Base-by-base conservation (phyloP, 1,284 basidiomycete species). In the Xerocomus nothofagi region DNA sequence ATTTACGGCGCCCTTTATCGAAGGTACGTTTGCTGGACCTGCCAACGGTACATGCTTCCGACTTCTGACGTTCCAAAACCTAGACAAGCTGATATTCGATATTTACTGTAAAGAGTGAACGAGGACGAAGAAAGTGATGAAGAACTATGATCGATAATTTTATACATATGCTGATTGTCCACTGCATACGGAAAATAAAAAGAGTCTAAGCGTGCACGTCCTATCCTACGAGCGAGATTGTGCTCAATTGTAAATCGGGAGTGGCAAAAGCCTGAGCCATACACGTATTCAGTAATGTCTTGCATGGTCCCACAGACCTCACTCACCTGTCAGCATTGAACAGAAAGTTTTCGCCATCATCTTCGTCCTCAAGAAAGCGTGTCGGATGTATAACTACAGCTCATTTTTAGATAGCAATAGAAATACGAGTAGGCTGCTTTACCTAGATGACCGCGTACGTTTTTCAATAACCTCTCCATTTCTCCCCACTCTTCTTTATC, bases 391-490 rank as follows among this genome's bases (percentile, higher is more conserved):
- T 51, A 18, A 95, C 93, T 91, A 54, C 42, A 2, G 12, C 5
- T 27, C 15, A 39, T 6, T 39, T 3, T 45, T 8, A 51, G 45
- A 26, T 17, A 12, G 9, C 38, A 8, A 29, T 29, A 38, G 26
- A 34, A 32, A 45, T 26, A 0, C 29, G n/a, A n/a, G 23, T 32
- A 10, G 20, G 5, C 31, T 18, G 20, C 67, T 79, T 61, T 61
- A 92, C 92, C 91, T 34, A 98, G 74, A 69, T 94, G 90, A 0
- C 94, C 94, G 57, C 86, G 81, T 14, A 92, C 62, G 56, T 93
- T 81, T 26, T 76, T 74, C 52, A 98, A 66, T 32, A 93, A 67
- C 45, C 77, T 78, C 69, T 96, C 93, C 93, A 97, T 96, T 65
- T 92, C 88, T 32, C 88, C 88, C 54, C 82, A 71, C 62, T 96